Evolutionary conservation across 345 rosid genomes (phyloP), one percentile per base, ranked within the genome.

Genomic region (Salix brachista): DNA sequence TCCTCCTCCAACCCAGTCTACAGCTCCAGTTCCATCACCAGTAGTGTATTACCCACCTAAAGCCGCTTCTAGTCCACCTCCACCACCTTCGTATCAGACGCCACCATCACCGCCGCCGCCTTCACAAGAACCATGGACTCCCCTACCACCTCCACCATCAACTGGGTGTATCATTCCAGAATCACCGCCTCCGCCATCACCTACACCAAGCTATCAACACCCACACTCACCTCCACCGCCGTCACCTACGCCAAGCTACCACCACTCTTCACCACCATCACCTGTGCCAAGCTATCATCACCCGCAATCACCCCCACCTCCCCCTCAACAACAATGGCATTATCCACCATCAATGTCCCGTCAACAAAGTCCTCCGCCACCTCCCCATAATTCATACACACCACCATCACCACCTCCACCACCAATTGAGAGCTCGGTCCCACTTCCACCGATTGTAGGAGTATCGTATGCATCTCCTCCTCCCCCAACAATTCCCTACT

Each of bases 401-500:
- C 19, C 80, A 79, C 44, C 83, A 78, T 69, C 73, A 23, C 65
- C 79, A 14, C 79, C 83, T 1, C 83, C 79, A 0, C 28, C 80
- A 4, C 65, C 66, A 4, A 50, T 72, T 72, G 80, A 79, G 0
- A 84, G 75, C 68, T 54, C 80, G 14, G 50, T 46, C 6, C 87
- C 88, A 54, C 88, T 85, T 28, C 91, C 93, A 70, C 96, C 96
- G 41, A 65, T 84, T 11, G 41, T 76, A 67, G 90, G 90, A 65
- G 88, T 90, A 65, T 83, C 89, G 64, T 88, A 88, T 71, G 89
- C 86, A 3, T 88, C 91, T 66, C 84, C 94, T 44, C 90, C 87
- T 19, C 89, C 94, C 19, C 86, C 92, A 8, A 75, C 79, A 66
- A 81, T 83, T 46, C 90, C 88, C 74, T 89, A 89, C 80, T 90